Conservation (phyloP, 768 basidiomycete species). For the Collybiopsis luxurians region DNA sequence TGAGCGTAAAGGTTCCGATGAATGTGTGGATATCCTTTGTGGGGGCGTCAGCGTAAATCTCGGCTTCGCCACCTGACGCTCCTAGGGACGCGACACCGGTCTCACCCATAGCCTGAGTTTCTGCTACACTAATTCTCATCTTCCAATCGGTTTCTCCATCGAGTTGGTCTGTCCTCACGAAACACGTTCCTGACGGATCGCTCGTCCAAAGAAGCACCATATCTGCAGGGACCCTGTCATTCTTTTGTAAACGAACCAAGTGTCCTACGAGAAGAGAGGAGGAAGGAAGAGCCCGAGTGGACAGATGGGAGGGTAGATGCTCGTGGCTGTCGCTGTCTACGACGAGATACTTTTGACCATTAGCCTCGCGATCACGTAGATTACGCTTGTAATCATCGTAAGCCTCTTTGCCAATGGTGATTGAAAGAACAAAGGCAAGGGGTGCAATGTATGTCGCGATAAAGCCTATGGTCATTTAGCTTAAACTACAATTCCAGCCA, state of each 20-base stretch:
- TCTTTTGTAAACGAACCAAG: constrained; percentile 90
- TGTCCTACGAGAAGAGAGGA: constrained; percentile 90
- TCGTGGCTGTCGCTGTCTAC: constrained; percentile 52
- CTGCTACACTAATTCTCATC: constrained; percentile 82
- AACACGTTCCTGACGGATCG: constrained; percentile 90
- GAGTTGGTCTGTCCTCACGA: constrained; percentile 95
- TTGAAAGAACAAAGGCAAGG: constrained; percentile 88
- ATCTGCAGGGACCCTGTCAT: constrained; percentile 95
- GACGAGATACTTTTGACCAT: constrained; percentile 87
- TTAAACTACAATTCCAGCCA: too few relatives aligned
- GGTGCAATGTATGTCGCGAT: constrained; percentile 96
- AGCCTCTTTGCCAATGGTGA: constrained; percentile 99
- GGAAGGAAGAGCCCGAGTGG: constrained; percentile 79
- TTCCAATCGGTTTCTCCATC: constrained; percentile 99
- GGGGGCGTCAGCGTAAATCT: constrained; percentile 92
- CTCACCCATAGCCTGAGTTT: constrained; percentile 71
- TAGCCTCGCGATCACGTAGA: constrained; percentile 90
- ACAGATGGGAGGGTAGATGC: constrained; percentile 39
- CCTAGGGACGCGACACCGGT: constrained; percentile 50
- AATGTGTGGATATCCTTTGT: constrained; percentile 97
- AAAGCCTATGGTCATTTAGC: too few relatives aligned
- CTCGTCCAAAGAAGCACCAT: constrained; percentile 85
- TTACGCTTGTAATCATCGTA: constrained; percentile 97
- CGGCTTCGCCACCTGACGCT: constrained; percentile 50
- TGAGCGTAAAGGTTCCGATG: constrained; percentile 86